Evolutionary conservation across 805 yeast genomes (phyloP).

Genomic region (Cyberlindnera veronae): DNA sequence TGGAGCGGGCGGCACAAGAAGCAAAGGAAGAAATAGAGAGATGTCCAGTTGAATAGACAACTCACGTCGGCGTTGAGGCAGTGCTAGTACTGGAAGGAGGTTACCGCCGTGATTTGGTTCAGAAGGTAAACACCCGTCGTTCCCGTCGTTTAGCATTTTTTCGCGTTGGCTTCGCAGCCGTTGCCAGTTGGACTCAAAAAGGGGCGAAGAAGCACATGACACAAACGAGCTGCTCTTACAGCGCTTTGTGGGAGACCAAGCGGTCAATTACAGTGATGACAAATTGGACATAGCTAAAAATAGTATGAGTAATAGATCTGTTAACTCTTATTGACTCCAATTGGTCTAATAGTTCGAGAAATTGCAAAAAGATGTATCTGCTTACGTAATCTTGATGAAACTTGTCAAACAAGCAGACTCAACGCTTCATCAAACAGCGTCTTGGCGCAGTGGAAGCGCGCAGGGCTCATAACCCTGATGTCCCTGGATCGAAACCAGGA

Average conservation of each 20-base stretch:
- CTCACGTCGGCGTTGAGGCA: slow-evolving; percentile 13
- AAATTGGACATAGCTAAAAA: no score
- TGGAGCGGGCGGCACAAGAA: no score
- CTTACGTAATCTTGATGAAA: neutral
- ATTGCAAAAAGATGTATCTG: no score
- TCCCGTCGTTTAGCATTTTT: slow-evolving; percentile 13
- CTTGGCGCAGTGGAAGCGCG: slow-evolving; percentile 99
- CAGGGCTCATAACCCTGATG: slow-evolving; percentile 99
- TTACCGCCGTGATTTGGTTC: neutral
- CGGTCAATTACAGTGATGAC: no score
- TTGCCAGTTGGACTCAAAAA: no score
- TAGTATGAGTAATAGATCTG: no score
- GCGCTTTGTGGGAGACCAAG: no score
- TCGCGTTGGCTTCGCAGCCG: neutral
- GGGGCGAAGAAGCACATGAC: no score
- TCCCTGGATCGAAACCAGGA: slow-evolving; percentile 96
- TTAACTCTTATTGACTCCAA: no score
- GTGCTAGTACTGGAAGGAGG: slow-evolving; percentile 2
- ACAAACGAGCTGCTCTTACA: no score
- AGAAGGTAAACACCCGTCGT: slow-evolving; percentile 11
- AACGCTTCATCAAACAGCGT: slow-evolving; percentile 49
- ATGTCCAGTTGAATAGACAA: slow-evolving; percentile 16
- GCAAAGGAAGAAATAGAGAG: no score
- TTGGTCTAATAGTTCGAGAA: no score
- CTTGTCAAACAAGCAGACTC: neutral